phyloP scores from a whole-genome alignment of 768 basidiomycete species.

The Lyophyllum semitale region DNA sequence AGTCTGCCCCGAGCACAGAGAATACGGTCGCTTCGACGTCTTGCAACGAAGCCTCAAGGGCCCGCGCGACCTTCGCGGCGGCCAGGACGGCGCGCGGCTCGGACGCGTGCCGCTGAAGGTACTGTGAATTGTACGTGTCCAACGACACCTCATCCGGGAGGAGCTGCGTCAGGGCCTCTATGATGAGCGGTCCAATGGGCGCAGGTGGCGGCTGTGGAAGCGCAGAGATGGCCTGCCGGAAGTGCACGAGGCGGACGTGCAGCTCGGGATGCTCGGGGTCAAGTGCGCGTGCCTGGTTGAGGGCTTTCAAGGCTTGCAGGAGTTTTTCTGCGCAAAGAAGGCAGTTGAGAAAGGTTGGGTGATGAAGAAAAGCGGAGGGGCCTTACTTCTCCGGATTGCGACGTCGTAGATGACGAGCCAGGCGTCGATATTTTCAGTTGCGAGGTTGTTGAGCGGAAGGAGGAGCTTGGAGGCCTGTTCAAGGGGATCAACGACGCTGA shows the following conservation, averaged over 20 bases:
- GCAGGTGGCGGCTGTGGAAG: conserved; percentile 44
- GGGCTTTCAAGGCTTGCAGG: conserved; percentile 73
- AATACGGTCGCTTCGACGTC: conserved; percentile 68
- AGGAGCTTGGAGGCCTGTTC: conserved; percentile 77
- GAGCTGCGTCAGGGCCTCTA: conserved; percentile 46
- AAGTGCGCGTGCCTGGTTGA: conserved; percentile 56
- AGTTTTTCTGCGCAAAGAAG: conserved; percentile 62
- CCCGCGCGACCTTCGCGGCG: conserved; percentile 55
- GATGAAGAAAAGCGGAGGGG: conserved; percentile 25
- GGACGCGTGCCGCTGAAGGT: conserved; percentile 62
- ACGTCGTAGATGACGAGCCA: conserved; percentile 84
- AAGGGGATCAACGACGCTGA: conserved; percentile 63
- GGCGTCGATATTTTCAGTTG: conserved; percentile 56
- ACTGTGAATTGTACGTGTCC: conserved; percentile 75
- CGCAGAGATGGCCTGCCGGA: conserved; percentile 43
- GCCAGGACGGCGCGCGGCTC: conserved; percentile 60
- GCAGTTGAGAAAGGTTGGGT: neutral
- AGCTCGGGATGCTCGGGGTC: conserved; percentile 63
- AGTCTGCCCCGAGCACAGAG: conserved; percentile 42
- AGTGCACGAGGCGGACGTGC: conserved; percentile 69
- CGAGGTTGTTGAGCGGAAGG: conserved; percentile 57
- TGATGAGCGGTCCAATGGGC: conserved; percentile 51
- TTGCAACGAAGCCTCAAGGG: conserved; percentile 47
- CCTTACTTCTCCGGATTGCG: conserved; percentile 77
- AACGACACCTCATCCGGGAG: conserved; percentile 58